Base-by-base conservation (phyloP, 495 filamentous ascomycete genomes). In the Trichocladium uniseriatum region DNA sequence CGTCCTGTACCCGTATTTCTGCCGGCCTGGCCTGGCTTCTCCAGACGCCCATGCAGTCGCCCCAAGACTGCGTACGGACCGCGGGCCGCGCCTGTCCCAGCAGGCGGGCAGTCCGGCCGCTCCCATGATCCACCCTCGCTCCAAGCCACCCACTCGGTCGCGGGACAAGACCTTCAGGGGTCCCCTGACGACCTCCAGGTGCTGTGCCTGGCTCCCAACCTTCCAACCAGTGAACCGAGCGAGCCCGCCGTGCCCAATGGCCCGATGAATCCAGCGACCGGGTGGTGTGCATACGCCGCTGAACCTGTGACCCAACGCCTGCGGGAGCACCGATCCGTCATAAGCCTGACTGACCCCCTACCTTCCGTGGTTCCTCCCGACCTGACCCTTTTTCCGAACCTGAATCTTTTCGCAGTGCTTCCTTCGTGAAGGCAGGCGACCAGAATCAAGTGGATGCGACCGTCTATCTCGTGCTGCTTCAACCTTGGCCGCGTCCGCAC, bases 291-390 rank as follows among this genome's bases (percentile, higher is more conserved):
- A 50, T 45, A 40, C 50, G 46, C 35, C 52, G 48, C 54, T 39
- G 53, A 37, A 54, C 56, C 58, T 59, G 58, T 56, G 55, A 61
- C 60, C 58, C 53, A 58, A 50, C 54, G 45, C 29, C 48, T 38
- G 34, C 41, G 35, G 36, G 22, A 53, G 40, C 51, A 52, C 48
- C 50, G 38, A 60, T 27, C 58, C 60, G 50, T 61, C 60, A 63
- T 54, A 58, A 63, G 49, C 60, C 49, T 37, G 51, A 13, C 40
- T 51, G 44, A 48, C 45, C 41, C 48, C 41, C 35, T 49, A 49
- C 44, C 47, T 37, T 29, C 36, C 20, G 44, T 43, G 47, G 45
- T 51, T 49, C 34, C 46, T 53, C 45, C 41, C 43, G 45, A n/a
- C 14, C 35, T 24, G 21, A 38, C 24, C n/a, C 22, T 29, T 38